Base-by-base conservation (phyloP, 345 rosid genomes). In the Eucalyptus globulus region DNA sequence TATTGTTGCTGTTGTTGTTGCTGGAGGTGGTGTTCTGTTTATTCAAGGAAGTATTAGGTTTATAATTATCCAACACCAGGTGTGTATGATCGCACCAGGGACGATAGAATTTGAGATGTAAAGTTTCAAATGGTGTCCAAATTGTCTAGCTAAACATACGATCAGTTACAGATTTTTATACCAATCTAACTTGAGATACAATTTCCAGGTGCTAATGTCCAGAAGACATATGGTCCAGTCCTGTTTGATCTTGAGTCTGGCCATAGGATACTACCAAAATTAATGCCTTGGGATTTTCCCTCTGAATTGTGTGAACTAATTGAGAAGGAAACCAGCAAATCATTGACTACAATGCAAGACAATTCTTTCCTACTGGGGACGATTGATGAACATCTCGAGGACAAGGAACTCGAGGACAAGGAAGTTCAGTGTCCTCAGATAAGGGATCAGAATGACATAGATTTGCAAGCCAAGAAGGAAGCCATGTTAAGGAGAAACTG, bases 301-400 rank as follows among this genome's bases (percentile, higher is more conserved):
- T 98, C 97, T 87, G 94, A 91, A 60, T 90, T 98, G 90, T 95
- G 98, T 88, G 97, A 94, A 93, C 92, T 95, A 86, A 93, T 96
- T 86, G 97, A 94, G 94, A 95, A 93, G 92, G 97, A 97, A 93
- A 94, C 94, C 87, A 65, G 92, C 45, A 90, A 89, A 86, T 89
- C 97, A 80, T 87, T 96, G 87, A 89, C 88, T 45, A 86, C 51
- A 91, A 93, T 91, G 91, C 95, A 94, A 91, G 95, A 95, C 91
- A 91, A 87, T 88, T 67, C 62, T 49, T 86, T 87, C 69, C 88
- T 92, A 58, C 60, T 87, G 89, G 94, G 93, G 86, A 90, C 90
- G 86, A 88, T 87, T 67, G 93, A 87, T 91, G 95, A 92, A 93
- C 93, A 88, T 53, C 80, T 90, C 86, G 93, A 91, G 49, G 87